Conservation (phyloP, 2,329 filamentous ascomycete genomes). For the Parastagonospora nodorum region DNA sequence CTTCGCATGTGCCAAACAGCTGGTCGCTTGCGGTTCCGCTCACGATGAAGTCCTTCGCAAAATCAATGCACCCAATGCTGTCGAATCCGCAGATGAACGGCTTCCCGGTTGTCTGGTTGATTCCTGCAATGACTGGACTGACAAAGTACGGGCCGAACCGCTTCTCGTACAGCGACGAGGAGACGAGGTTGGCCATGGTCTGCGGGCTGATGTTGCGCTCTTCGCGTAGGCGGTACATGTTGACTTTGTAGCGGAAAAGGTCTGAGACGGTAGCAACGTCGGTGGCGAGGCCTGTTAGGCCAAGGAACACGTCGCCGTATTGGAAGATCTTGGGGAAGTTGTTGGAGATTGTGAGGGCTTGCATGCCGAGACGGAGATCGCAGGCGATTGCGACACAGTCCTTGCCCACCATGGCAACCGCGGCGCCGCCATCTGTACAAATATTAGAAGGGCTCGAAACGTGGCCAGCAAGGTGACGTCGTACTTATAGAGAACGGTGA, state of each 20-base stretch:
- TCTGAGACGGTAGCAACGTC: constrained; percentile 94
- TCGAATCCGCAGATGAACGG: constrained; percentile 99
- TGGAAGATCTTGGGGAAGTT: constrained; percentile 99
- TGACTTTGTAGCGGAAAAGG: constrained; percentile 99
- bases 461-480: constrained; percentile 11
- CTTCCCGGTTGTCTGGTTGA: constrained; percentile 91
- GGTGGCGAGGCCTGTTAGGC: constrained; percentile 93
- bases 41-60: constrained; percentile 99
- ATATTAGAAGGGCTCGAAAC: constrained; percentile 12
- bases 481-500: constrained; percentile 96
- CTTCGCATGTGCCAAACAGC: constrained; percentile 98
- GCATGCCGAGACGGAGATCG: constrained; percentile 95
- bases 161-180: constrained; percentile 82
- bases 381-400: constrained; percentile 99
- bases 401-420: constrained; percentile 98
- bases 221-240: constrained; percentile 99
- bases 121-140: constrained; percentile 88
- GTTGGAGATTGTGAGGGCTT: constrained; percentile 96
- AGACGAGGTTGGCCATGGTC: constrained; percentile 96
- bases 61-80: constrained; percentile 98
- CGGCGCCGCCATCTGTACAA: constrained; percentile 81
- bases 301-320: constrained; percentile 94
- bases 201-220: constrained; percentile 93
- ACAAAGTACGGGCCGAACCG: constrained; percentile 98
- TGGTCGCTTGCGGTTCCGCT: constrained; percentile 95